These are phyloP conservation scores for Leccinum boreale DNA, from an alignment of 768 basidiomycete genomes.

Conservation along the genomic window DNA sequence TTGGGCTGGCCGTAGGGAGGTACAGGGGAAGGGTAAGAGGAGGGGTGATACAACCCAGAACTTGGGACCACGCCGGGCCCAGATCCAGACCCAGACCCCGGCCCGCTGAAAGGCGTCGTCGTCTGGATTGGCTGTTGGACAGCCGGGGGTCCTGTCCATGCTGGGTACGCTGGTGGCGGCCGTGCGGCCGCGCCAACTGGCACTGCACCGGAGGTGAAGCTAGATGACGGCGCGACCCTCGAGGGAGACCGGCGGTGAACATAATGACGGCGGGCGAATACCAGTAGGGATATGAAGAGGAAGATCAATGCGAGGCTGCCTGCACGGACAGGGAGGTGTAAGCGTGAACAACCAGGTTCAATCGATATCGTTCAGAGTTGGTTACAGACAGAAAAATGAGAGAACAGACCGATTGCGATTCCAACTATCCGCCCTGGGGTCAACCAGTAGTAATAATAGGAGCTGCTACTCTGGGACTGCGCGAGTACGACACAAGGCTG, in stretches of 20 bases:
- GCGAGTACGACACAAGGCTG: slow-evolving; percentile 9
- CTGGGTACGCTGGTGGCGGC: not conserved
- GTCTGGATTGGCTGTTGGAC: not conserved
- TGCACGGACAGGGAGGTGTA: not conserved
- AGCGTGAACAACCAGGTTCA: not conserved
- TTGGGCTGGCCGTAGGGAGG: not conserved
- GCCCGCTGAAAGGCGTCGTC: not conserved
- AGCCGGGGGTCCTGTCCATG: not conserved
- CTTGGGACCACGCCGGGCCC: not conserved
- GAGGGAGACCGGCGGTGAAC: not conserved
- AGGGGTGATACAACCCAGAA: not conserved
- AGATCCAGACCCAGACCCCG: not conserved
- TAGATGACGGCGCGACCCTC: not conserved
- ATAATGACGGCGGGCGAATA: slow-evolving; percentile 6
- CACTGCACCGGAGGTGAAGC: not conserved
- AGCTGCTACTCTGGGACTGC: slow-evolving; percentile 1
- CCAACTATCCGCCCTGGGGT: slow-evolving; percentile 26
- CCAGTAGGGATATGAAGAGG: slow-evolving; percentile 5
- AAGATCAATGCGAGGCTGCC: slow-evolving; percentile 9
- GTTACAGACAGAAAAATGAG: not conserved
- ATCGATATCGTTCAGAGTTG: not conserved
- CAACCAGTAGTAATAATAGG: slow-evolving; percentile 19
- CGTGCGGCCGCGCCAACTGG: not conserved
- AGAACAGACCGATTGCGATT: slow-evolving; percentile 24
- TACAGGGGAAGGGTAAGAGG: not conserved